Base-by-base conservation (phyloP, 2,329 filamentous ascomycete species). In the Talaromyces atroroseus region DNA sequence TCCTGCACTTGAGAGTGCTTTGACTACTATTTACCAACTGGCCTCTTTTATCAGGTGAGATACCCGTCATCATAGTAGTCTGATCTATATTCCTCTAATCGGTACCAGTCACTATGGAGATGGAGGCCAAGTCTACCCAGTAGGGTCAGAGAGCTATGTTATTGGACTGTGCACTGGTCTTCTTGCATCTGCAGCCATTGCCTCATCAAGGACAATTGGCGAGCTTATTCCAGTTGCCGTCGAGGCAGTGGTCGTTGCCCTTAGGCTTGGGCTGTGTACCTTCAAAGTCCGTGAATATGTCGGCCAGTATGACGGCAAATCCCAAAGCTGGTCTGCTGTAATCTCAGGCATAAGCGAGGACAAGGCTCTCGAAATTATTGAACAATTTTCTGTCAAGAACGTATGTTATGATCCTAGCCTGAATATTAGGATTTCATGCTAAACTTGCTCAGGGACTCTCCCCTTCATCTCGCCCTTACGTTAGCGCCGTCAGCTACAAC, bases 401-500 rank as follows among this genome's bases (percentile, higher is more conserved):
- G 69, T 71, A 54, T 62, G 66, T 61, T 14, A 14, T 5, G 21
- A 23, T 8, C 14, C 2, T 23, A 12, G n/a, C 20, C 11, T 49
- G 6, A 18, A n/a, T 2, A 5, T 32, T 26, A n/a, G 10, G 11
- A 12, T 29, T 32, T 36, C 21, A 42, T 46, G 24, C 26, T 60
- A n/a, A 29, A 52, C 61, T 61, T 56, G 58, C 23, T 8, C 36
- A 72, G 65, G 74, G 73, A 40, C 79, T 82, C 58, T 71, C 80
- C 44, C 69, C 70, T 18, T 77, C 80, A 46, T 78, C 72, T 56
- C 78, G 74, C 60, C 80, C 81, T 2, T 85, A 83, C 69, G 74
- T 84, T 65, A 83, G 81, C 64, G 81, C 81, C 16, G 76, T 83
- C 58, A 82, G 81, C 60, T 76, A 77, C 38, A 82, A 81, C 72